A percentile compares a stretch with the other conserved stretches of the same genome.
Conservation (phyloP, 345 rosid genomes). For the Rhodamnia rubescens region DNA sequence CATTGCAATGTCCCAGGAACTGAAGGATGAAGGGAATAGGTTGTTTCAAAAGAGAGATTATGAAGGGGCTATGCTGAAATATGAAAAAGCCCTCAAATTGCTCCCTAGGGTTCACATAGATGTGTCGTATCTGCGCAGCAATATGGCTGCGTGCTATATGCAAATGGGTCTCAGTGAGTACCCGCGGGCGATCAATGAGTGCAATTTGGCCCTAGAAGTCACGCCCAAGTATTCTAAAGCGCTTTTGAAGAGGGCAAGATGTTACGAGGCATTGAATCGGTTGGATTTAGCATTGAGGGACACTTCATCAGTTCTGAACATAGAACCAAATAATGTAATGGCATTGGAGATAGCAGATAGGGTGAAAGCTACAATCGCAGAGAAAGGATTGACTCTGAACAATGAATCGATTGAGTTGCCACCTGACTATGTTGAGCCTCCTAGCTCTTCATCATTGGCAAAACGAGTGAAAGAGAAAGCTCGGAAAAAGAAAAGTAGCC, state of each 20-base stretch:
- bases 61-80: slow-evolving; percentile 63
- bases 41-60: slow-evolving; percentile 70
- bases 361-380: slow-evolving; percentile 43
- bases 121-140: slow-evolving; percentile 54
- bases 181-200: slow-evolving; percentile 64
- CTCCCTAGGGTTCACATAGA: slow-evolving; percentile 60
- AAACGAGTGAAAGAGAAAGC: slow-evolving; percentile 30
- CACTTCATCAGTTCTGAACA: slow-evolving; percentile 43
- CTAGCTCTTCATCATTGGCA: slow-evolving; percentile 11
- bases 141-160: slow-evolving; percentile 89
- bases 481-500: slow-evolving; percentile 26
- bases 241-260: slow-evolving; percentile 75
- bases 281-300: slow-evolving; percentile 71
- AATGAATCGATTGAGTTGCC: slow-evolving; percentile 58
- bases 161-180: slow-evolving; percentile 67
- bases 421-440: slow-evolving; percentile 62
- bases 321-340: slow-evolving; percentile 66
- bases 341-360: slow-evolving; percentile 66
- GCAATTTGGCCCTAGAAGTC: slow-evolving; percentile 63
- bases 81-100: slow-evolving; percentile 68
- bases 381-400: slow-evolving; percentile 50
- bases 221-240: slow-evolving; percentile 66
- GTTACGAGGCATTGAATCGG: slow-evolving; percentile 80
- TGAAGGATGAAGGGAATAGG: slow-evolving; percentile 81
- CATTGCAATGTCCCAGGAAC: slow-evolving; percentile 51